These are phyloP conservation scores for Ceratocystis smalleyi DNA, from an alignment of 2,329 filamentous ascomycete species.

Conservation along the genomic window DNA sequence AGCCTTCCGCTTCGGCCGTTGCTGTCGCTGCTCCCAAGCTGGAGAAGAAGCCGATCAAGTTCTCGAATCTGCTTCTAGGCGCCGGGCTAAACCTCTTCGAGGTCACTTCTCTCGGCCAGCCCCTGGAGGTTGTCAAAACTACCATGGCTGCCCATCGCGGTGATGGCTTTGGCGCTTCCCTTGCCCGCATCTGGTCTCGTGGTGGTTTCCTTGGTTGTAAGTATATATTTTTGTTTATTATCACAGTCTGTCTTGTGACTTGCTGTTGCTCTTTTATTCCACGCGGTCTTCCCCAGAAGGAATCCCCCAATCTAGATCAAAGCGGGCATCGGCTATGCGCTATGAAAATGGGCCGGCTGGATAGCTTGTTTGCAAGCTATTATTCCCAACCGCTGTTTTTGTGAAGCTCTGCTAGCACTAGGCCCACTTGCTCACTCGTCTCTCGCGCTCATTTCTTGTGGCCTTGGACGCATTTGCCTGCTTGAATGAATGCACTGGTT, in stretches of 20 bases:
- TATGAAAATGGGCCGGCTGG: not conserved
- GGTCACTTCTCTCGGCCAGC: constrained; percentile 54
- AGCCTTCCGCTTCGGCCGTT: constrained; percentile 37
- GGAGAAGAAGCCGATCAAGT: constrained; percentile 99
- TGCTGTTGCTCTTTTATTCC: not conserved
- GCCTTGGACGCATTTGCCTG: not conserved
- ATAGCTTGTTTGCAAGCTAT: not conserved
- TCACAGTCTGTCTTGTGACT: not conserved
- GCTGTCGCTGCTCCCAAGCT: constrained; percentile 39
- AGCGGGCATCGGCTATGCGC: not conserved
- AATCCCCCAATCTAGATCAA: not conserved
- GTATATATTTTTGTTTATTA: constrained; percentile 26
- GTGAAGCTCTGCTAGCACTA: not conserved
- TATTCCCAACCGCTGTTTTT: not conserved
- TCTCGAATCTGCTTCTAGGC: constrained; percentile 93
- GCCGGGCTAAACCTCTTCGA: constrained; percentile 94
- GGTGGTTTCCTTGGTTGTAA: constrained; percentile 88
- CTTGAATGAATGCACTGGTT: not conserved
- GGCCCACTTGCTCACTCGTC: not conserved
- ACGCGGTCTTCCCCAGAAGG: not conserved
- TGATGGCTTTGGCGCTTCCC: constrained; percentile 69
- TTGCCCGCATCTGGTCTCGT: constrained; percentile 80
- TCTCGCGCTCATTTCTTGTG: not conserved
- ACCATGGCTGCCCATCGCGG: constrained; percentile 96
- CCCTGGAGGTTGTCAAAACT: constrained; percentile 97